These are phyloP conservation scores for Pyrenophora graminea DNA, from an alignment of 2,329 filamentous ascomycete genomes.

Conservation along the genomic window DNA sequence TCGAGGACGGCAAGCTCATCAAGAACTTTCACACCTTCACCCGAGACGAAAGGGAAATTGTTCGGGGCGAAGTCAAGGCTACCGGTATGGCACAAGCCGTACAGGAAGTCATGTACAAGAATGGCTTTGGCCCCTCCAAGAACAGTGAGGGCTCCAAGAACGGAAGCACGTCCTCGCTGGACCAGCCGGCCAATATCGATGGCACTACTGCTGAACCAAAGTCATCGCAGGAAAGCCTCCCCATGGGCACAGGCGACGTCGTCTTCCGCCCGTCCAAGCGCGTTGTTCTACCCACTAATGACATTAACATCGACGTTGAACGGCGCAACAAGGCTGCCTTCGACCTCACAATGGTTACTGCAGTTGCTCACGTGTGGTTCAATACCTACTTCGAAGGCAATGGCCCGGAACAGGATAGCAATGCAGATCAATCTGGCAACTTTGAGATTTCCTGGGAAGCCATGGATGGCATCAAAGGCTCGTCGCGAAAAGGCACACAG, in stretches of 20 bases:
- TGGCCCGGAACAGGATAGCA: conserved; percentile 69
- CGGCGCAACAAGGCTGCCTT: conserved; percentile 78
- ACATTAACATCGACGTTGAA: conserved; percentile 90
- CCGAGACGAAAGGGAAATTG: conserved; percentile 70
- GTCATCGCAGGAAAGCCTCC: conserved; percentile 40
- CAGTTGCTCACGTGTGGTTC: conserved; percentile 95
- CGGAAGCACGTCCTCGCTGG: conserved; percentile 23
- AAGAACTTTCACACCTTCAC: conserved; percentile 80
- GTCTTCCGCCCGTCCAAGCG: conserved; percentile 74
- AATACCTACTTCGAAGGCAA: conserved; percentile 90
- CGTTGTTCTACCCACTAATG: conserved; percentile 75
- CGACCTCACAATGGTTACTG: conserved; percentile 84
- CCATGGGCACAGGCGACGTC: conserved; percentile 68
- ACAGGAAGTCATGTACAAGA: conserved; percentile 50
- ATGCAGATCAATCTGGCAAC: conserved; percentile 69
- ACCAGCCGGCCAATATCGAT: conserved; percentile 23
- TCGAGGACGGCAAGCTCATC: conserved; percentile 87
- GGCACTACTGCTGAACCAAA: conserved; percentile 19
- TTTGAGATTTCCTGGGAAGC: conserved; percentile 74
- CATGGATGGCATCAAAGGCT: conserved; percentile 96
- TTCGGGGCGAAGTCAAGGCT: conserved; percentile 59
- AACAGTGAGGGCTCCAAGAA: conserved; percentile 26
- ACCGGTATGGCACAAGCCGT: conserved; percentile 52
- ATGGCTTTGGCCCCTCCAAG: conserved; percentile 37
- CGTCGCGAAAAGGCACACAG: conserved; percentile 75